Conservation (phyloP, 306 rosid species). For the Calophaca sinica region DNA sequence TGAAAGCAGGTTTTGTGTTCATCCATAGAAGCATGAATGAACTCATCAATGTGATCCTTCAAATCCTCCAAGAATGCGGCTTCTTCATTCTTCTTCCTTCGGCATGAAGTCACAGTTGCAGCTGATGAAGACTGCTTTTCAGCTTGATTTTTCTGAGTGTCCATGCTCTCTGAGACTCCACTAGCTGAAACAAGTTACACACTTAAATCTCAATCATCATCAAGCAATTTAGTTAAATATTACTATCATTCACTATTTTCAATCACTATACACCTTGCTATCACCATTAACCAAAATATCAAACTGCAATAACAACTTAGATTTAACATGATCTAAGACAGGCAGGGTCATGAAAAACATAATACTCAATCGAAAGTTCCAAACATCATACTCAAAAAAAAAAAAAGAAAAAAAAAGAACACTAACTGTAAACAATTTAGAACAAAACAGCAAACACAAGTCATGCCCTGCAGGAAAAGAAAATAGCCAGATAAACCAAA, state of each 20-base stretch:
- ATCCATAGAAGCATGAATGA: constrained; percentile 82
- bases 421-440: too few relatives aligned
- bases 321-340: neutral
- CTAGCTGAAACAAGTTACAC: constrained; percentile 38
- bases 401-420: too few relatives aligned
- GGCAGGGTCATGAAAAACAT: neutral
- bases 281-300: neutral
- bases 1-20: constrained; percentile 88
- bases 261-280: neutral
- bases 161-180: constrained; percentile 57
- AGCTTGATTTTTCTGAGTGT: constrained; percentile 53
- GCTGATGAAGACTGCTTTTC: constrained; percentile 55
- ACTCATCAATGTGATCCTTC: constrained; percentile 92
- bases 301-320: neutral
- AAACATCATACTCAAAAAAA: neutral
- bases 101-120: constrained; percentile 62
- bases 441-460: too few relatives aligned
- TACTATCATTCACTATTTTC: neutral
- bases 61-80: constrained; percentile 83
- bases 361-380: neutral
- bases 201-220: constrained; percentile 19
- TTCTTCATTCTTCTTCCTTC: constrained; percentile 80
- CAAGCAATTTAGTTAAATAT: constrained; percentile 19
- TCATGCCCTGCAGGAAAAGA: neutral
- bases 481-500: neutral